phyloP scores from a whole-genome alignment of 768 basidiomycete genomes.

The Leucocoprinus sp. region DNA sequence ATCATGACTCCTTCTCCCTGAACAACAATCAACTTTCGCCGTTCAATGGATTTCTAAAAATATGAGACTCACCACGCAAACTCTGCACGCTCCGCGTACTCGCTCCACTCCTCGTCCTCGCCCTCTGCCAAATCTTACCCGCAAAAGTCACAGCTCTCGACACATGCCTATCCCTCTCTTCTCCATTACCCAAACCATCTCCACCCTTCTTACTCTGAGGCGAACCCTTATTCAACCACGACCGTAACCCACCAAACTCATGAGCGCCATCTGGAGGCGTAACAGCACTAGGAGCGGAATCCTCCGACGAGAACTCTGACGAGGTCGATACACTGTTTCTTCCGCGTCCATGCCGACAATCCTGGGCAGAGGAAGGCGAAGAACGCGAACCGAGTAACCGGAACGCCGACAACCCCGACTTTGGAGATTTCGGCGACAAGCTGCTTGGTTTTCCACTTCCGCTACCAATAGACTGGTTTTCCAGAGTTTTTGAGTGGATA shows the following conservation, averaged over 20 bases:
- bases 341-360: conserved; percentile 23
- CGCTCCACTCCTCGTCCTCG: conserved; percentile 43
- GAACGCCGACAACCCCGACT: conserved; percentile 41
- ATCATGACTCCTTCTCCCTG: conserved; percentile 11
- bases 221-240: conserved; percentile 46
- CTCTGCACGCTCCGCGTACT: conserved; percentile 34
- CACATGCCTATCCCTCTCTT: conserved; percentile 13
- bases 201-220: conserved; percentile 26
- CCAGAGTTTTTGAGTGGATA: conserved; percentile 15
- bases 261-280: conserved; percentile 20
- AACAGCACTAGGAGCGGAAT: conserved; percentile 53
- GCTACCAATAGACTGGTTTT: conserved; percentile 18
- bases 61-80: conserved; percentile 30
- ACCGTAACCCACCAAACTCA: conserved; percentile 22
- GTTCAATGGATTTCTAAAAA: background rate
- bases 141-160: conserved; percentile 52
- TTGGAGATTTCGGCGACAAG: conserved; percentile 26
- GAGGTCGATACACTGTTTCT: conserved; percentile 54
- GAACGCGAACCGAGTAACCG: conserved; percentile 38
- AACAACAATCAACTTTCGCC: background rate
- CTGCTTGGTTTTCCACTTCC: conserved; percentile 38
- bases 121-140: conserved; percentile 48
- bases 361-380: conserved; percentile 22
- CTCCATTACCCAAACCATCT: conserved; percentile 20
- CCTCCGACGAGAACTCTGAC: conserved; percentile 61